Evolutionary conservation across 768 basidiomycete genomes (phyloP), one percentile per base, ranked within the genome.

Genomic region (Naematelia aurantialba): DNA sequence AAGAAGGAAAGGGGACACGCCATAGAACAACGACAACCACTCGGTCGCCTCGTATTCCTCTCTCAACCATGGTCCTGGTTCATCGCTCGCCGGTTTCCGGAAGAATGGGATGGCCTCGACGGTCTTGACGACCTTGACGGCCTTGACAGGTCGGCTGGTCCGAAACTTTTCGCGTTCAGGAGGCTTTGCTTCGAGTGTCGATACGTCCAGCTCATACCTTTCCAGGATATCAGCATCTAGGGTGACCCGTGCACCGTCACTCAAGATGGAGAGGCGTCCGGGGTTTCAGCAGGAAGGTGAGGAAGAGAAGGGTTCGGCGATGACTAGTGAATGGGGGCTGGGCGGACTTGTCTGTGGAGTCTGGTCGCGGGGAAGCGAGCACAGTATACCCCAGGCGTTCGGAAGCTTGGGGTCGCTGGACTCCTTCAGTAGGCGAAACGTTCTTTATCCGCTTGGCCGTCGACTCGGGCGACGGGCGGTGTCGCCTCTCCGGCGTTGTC

Each of bases 21-120:
- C 70, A 45, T 72, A 72, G 29, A 72, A 67, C 27, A 72, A 46
- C 5, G 48, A 61, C 24, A 69, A 57, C 70, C 67, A 72, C 34
- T 65, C 63, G 4, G 61, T 48, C n/a, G 67, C 67, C 52, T 65
- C 58, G n/a, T 64, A 44, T n/a, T 65, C 65, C 24, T 48, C 26
- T 5, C 29, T 26, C 25, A 70, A 26, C 69, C 69, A 70, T 11
- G 21, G 48, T 8, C 34, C 34, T 39, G 34, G 8, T 8, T 39
- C 34, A 8, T 39, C 34, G 34, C 34, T 39, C 8, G 34, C 34
- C 34, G 34, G 34, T 17, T 17, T 8, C 8, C 34, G 34, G 34
- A 39, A 39, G 34, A 39, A 39, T 8, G 34, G 34, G 34, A 39
- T 39, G 17, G 34, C 34, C 8, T 17, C 34, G 17, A 8, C 34